Evolutionary conservation across 2,329 filamentous ascomycete genomes (phyloP), one percentile per base, ranked within the genome.

Genomic region (Xylariaceae sp.): DNA sequence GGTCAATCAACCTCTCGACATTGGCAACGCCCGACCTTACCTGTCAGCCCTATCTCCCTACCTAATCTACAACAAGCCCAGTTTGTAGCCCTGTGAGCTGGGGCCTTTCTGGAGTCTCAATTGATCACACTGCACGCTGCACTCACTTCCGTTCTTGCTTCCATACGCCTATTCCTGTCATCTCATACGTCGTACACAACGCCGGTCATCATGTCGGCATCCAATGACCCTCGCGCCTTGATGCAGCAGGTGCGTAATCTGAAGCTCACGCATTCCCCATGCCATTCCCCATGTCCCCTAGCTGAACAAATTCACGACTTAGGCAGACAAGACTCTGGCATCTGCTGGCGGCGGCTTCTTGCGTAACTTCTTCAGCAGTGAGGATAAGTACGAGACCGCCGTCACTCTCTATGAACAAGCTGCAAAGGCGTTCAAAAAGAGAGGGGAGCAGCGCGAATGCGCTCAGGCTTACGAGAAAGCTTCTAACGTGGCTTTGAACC

Each of bases 351-450:
- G 92, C 63, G 97, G 96, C 75, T 28, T 28, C 22, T 28, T 28
- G 22, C 22, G 22, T 28, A 89, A 86, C 70, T 85, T 96, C 73
- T 97, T 99, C 64, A 89, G 91, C 41, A 89, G 89, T 42, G 82
- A 89, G 64, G 91, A 96, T 58, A 97, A 97, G 73, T 92, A 89
- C 67, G 89, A 95, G 74, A 84, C 86, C 73, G 93, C 93, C 13
- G 90, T 89, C 58, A 91, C 97, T 61, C 77, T 94, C 59, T 97
- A 91, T 95, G 77, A 87, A 94, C 73, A 89, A 51, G 19, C 56
- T n/a, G n/a, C n/a, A n/a, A n/a, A n/a, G n/a, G n/a, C n/a, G n/a
- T n/a, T n/a, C n/a, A n/a, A n/a, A n/a, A n/a, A n/a, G n/a, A n/a
- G n/a, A n/a, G n/a, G n/a, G n/a, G n/a, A 56, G 44, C 56, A 56